Conservation (phyloP, 83 land plant genomes). For the Diphasiastrum complanatum region DNA sequence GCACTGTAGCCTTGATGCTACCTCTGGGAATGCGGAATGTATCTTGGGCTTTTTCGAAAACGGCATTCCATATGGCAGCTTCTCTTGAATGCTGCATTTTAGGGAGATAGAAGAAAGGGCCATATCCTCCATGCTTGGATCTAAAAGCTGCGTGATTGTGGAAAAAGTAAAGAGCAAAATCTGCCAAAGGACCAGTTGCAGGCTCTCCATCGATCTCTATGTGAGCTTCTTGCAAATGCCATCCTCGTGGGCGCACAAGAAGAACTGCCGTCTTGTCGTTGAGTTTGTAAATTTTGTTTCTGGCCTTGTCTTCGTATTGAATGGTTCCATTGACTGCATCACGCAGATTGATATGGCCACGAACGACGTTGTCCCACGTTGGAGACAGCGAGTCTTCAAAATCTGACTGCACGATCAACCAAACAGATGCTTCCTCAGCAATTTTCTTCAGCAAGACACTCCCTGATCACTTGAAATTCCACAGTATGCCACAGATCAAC, state of each 20-base stretch:
- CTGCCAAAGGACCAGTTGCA: constrained; percentile 72
- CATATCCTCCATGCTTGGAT: constrained; percentile 52
- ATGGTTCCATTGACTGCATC: constrained; percentile 81
- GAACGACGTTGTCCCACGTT: constrained; percentile 80
- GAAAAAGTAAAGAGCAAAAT: constrained; percentile 88
- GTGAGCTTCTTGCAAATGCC: constrained; percentile 85
- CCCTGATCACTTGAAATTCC: neutral
- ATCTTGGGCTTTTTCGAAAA: constrained; percentile 78
- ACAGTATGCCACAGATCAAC: neutral
- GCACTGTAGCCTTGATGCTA: constrained; percentile 78
- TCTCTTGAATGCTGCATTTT: constrained; percentile 96
- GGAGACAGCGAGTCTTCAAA: constrained; percentile 91
- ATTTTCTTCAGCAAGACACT: neutral
- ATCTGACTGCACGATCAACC: constrained; percentile 52
- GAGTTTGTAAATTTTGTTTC: constrained; percentile 74
- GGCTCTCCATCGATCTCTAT: constrained; percentile 86
- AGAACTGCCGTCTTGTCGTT: constrained; percentile 68
- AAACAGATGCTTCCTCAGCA: neutral
- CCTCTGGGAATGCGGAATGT: constrained; percentile 52
- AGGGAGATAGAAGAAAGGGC: constrained; percentile 95
- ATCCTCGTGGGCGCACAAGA: constrained; percentile 77
- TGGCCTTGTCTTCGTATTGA: constrained; percentile 55
- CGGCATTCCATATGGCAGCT: constrained; percentile 83
- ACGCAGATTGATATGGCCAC: constrained; percentile 70
- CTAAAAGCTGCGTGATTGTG: constrained; percentile 64